These are phyloP conservation scores for Stemphylium vesicarium DNA, from an alignment of 2,329 filamentous ascomycete genomes.

Conservation along the genomic window DNA sequence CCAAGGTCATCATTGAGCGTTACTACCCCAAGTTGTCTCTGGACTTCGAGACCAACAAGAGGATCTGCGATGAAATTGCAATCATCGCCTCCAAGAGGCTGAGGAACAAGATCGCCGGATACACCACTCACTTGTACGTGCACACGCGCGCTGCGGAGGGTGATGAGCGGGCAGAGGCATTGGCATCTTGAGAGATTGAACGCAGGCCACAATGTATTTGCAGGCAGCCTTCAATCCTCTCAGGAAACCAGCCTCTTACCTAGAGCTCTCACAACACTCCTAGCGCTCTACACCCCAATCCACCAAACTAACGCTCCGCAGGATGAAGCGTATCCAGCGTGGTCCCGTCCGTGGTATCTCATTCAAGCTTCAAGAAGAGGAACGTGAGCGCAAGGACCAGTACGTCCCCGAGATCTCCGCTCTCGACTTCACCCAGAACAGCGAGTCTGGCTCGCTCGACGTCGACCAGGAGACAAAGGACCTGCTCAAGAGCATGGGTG, in stretches of 20 bases:
- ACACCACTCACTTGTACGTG: constrained; percentile 71
- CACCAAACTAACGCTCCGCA: constrained; percentile 34
- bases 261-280: neutral
- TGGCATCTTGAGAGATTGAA: constrained; percentile 98
- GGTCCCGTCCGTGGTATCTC: constrained; percentile 99
- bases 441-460: constrained; percentile 90
- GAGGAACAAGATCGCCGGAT: constrained; percentile 92
- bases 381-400: constrained; percentile 99
- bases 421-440: constrained; percentile 95
- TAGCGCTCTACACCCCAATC: neutral
- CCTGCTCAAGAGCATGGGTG: constrained; percentile 98
- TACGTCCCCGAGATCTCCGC: constrained; percentile 99
- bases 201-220: constrained; percentile 46
- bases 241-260: neutral
- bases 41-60: constrained; percentile 99
- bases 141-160: constrained; percentile 71
- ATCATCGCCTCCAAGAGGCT: constrained; percentile 99
- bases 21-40: constrained; percentile 90
- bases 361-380: constrained; percentile 99
- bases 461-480: constrained; percentile 99
- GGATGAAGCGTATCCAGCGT: constrained; percentile 99
- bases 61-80: constrained; percentile 98
- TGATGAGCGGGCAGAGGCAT: constrained; percentile 63
- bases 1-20: constrained; percentile 98
- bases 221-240: neutral